Conservation (phyloP, 176 grass and related monocot species). For the Miscanthus lutarioriparius region DNA sequence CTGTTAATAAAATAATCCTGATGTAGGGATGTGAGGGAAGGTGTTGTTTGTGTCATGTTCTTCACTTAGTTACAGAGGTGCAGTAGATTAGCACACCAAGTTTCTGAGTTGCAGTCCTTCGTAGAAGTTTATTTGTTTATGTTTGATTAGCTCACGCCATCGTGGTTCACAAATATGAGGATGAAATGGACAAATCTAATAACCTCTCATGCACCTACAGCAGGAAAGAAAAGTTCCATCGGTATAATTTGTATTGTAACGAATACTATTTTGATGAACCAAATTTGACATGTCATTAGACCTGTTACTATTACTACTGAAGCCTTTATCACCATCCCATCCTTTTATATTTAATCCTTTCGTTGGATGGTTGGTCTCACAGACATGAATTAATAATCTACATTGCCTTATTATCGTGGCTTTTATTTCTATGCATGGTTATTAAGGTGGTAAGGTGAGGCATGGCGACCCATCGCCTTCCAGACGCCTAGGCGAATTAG, state of each 20-base stretch:
- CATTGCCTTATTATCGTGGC: not conserved
- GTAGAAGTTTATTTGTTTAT: constrained; percentile 1
- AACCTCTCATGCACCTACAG: not conserved
- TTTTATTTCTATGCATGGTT: not conserved
- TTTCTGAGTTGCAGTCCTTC: constrained; percentile 2
- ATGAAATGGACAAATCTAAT: constrained; percentile 24
- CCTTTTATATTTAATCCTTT: constrained; percentile 2
- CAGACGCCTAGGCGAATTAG: not conserved
- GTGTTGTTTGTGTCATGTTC: constrained; percentile 11
- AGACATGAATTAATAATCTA: constrained; percentile 2
- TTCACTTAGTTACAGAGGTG: not conserved
- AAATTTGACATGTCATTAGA: not conserved
- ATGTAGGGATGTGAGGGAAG: not conserved
- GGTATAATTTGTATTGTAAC: not conserved
- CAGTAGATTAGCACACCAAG: constrained; percentile 15
- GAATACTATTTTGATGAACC: not conserved
- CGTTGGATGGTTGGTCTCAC: not conserved
- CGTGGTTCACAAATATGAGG: constrained; percentile 19
- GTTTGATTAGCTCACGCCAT: constrained; percentile 14
- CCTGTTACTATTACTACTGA: constrained; percentile 10
- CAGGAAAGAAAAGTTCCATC: constrained; percentile 15
- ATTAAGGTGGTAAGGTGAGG: not conserved
- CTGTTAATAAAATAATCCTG: constrained; percentile 34
- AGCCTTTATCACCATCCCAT: not conserved
- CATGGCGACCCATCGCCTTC: not conserved